These are phyloP conservation scores for Solanum sitiens DNA, from an alignment of 257 asterid species.

Conservation along the genomic window DNA sequence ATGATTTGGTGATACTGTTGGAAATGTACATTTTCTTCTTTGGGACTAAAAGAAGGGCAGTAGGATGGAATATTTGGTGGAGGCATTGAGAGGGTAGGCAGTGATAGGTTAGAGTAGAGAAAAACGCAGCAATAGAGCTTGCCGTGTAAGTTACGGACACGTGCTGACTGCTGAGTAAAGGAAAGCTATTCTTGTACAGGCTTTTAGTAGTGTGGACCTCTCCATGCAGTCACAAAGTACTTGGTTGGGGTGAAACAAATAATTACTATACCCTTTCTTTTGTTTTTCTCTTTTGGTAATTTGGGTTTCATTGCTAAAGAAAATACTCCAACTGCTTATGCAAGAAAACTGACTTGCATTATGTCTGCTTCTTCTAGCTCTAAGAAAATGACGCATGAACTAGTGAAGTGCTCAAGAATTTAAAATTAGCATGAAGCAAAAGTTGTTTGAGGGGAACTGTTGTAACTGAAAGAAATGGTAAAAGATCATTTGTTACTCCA, in stretches of 20 bases:
- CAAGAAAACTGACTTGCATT: background rate
- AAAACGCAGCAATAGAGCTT: conserved; percentile 13
- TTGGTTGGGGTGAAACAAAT: background rate
- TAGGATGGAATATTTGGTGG: background rate
- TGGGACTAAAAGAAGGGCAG: background rate
- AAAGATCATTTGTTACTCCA: conserved; percentile 5
- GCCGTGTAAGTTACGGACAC: conserved; percentile 43
- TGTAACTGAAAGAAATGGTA: background rate
- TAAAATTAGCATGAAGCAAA: background rate
- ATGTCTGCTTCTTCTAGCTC: background rate
- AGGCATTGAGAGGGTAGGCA: background rate
- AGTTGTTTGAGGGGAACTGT: background rate
- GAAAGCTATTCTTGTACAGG: conserved; percentile 17
- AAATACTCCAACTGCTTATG: background rate
- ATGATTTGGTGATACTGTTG: background rate
- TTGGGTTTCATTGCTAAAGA: background rate
- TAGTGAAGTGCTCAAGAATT: background rate
- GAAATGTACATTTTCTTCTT: background rate
- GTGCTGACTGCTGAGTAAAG: conserved; percentile 16
- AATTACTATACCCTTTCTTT: background rate
- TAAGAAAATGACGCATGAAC: background rate
- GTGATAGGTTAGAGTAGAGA: background rate
- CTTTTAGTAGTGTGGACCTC: conserved; percentile 1
- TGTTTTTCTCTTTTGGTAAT: background rate
- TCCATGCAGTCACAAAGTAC: conserved; percentile 17